Evolutionary conservation across 1,284 basidiomycete genomes (phyloP).

Genomic region (Sphagnurus paluster): DNA sequence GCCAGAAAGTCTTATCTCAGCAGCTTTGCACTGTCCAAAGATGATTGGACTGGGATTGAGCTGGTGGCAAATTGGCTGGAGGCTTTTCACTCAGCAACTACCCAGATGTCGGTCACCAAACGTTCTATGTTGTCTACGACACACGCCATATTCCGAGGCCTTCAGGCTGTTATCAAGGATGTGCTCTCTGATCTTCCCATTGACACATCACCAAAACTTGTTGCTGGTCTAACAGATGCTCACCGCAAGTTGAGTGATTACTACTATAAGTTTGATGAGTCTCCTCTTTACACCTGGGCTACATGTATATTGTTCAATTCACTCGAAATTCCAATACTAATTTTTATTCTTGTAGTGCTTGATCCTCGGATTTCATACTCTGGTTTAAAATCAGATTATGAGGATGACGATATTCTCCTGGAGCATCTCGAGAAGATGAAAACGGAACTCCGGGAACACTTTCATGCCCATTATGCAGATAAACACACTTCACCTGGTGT

Average conservation of each 20-base stretch:
- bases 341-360: constrained; percentile 22
- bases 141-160: constrained; percentile 18
- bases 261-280: constrained; percentile 26
- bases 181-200: constrained; percentile 18
- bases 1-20: constrained; percentile 14
- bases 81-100: constrained; percentile 19
- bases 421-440: constrained; percentile 18
- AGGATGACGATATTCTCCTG: constrained; percentile 12
- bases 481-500: neutral
- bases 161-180: constrained; percentile 13
- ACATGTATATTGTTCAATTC: constrained; percentile 18
- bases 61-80: constrained; percentile 21
- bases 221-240: constrained; percentile 23
- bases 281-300: constrained; percentile 28
- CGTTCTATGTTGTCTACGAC: constrained; percentile 20
- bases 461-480: constrained; percentile 11
- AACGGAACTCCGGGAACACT: constrained; percentile 13
- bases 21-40: constrained; percentile 15
- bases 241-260: constrained; percentile 31
- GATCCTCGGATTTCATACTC: constrained; percentile 28
- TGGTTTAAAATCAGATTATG: constrained; percentile 22
- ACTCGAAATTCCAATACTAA: neutral
- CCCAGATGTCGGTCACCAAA: constrained; percentile 23
- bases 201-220: constrained; percentile 5
- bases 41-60: constrained; percentile 20